Conservation (phyloP, 2,329 filamentous ascomycete species). For the Neonectria faginata region DNA sequence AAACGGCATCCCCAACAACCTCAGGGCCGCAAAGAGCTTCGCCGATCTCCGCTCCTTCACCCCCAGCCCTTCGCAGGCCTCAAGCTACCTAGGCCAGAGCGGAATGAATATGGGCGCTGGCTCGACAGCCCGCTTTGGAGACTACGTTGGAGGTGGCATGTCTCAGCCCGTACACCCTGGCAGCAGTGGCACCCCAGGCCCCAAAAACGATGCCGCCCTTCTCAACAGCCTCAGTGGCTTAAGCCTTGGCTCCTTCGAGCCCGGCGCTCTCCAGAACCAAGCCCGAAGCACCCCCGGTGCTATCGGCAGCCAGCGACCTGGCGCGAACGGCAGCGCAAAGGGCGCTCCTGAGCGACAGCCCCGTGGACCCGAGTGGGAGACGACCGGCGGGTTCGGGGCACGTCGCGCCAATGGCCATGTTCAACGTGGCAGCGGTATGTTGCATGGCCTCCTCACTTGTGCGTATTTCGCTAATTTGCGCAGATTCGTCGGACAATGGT, state of each 20-base stretch:
- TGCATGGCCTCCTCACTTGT: background rate
- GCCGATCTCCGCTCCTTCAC: slow-evolving; percentile 95
- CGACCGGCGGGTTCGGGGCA: slow-evolving; percentile 62
- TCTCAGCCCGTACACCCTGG: slow-evolving; percentile 51
- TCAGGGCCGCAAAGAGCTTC: slow-evolving; percentile 95
- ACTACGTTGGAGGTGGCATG: slow-evolving; percentile 57
- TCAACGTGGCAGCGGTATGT: slow-evolving; percentile 71
- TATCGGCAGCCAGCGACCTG: slow-evolving; percentile 73
- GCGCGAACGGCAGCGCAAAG: slow-evolving; percentile 58
- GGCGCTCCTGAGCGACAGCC: slow-evolving; percentile 71
- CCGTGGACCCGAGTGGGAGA: slow-evolving; percentile 73
- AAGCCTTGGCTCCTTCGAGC: slow-evolving; percentile 65
- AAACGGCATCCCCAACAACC: slow-evolving; percentile 75
- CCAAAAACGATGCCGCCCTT: slow-evolving; percentile 55
- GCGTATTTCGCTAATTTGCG: slow-evolving; percentile 29
- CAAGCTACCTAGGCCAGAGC: slow-evolving; percentile 74
- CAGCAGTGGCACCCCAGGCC: slow-evolving; percentile 53
- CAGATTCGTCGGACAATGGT: slow-evolving; percentile 59
- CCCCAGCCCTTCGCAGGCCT: slow-evolving; percentile 87
- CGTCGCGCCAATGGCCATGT: slow-evolving; percentile 71
- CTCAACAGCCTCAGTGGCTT: slow-evolving; percentile 63
- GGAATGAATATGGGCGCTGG: slow-evolving; percentile 63
- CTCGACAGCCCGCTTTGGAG: slow-evolving; percentile 57
- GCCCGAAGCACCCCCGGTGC: slow-evolving; percentile 66
- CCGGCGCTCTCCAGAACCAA: slow-evolving; percentile 51